Evolutionary conservation across 208 protist genomes (phyloP).

Genomic region (Angomonas deanei): DNA sequence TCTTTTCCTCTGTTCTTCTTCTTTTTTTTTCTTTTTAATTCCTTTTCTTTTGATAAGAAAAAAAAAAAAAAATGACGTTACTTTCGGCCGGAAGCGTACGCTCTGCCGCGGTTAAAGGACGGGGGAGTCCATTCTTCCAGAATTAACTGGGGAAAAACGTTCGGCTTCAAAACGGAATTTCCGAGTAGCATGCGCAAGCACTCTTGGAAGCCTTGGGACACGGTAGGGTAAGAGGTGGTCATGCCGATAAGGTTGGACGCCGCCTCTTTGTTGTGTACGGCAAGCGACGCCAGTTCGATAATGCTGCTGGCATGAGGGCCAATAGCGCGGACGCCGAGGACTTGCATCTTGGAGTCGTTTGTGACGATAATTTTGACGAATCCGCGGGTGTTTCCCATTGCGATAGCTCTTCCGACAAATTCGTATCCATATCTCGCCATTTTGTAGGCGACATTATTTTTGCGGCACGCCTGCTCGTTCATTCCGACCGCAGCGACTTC

Average conservation of each 20-base stretch:
- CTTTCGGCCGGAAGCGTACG: conserved; percentile 24
- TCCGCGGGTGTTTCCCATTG: conserved; percentile 83
- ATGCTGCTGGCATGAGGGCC: conserved; percentile 86
- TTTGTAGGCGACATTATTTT: conserved; percentile 75
- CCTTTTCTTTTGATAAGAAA: neutral
- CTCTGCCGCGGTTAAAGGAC: conserved; percentile 63
- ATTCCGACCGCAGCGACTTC: conserved; percentile 84
- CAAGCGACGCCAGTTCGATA: conserved; percentile 83
- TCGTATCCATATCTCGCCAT: conserved; percentile 87
- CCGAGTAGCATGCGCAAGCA: conserved; percentile 88
- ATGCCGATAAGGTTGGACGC: conserved; percentile 66
- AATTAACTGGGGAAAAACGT: conserved; percentile 74
- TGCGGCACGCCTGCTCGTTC: conserved; percentile 83
- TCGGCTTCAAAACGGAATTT: conserved; percentile 81
- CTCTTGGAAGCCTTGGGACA: conserved; percentile 87
- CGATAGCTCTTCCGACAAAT: conserved; percentile 74
- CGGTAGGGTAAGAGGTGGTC: conserved; percentile 73
- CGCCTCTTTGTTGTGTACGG: conserved; percentile 82
- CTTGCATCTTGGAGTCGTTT: conserved; percentile 84
- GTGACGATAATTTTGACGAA: conserved; percentile 91
- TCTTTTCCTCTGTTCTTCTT: neutral
- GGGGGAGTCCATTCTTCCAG: conserved; percentile 75
- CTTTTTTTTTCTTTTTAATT: conserved; percentile 1
- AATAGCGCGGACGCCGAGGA: conserved; percentile 84
- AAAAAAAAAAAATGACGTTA: conserved; percentile 7